Evolutionary conservation across 805 yeast species (phyloP), one percentile per base, ranked within the genome.

Genomic region (Grigorovia transvaalensis): DNA sequence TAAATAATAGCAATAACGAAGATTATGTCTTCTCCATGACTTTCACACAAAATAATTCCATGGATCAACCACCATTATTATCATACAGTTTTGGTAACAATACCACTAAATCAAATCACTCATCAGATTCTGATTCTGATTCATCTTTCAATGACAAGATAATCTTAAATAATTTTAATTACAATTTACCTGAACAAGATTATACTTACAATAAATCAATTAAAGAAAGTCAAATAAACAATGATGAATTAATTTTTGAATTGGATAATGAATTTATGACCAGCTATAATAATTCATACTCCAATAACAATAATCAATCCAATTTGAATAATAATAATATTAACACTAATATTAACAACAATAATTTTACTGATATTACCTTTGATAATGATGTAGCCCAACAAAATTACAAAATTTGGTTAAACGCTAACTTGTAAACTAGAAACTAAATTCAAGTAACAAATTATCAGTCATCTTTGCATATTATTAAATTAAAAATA

Each of bases 391-490:
- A 59, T 49, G 61, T 54, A 15, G 64, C 67, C 23, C 64, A 61
- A 51, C 60, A 63, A 50, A 63, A 63, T 54, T 63, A 63, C 53
- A 58, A 60, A 54, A 44, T 60, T 18, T 63, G 67, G 67, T 51
- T 62, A 46, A 53, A 57, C 8, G 56, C 62, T 19, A 57, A 56
- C 18, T 59, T 49, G 33, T 29, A 27, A 30, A 27, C 27, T 4
- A 23, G 29, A 33, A 12, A 33, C 20, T 44, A 2, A 45, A 18
- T 1, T 5, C 30, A 35, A 15, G 33, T 46, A 17, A 23, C 44
- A 35, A 18, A 17, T 17, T 12, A 42, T 17, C 27, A 42, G 27
- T 17, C 27, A 42, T 9, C 6, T 19, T 18, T 17, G 27, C 27
- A 42, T 19, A 38, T 38, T n/a, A 38, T 38, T 38, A 23, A 23